Evolutionary conservation across 169 alveolate species (phyloP).

Genomic region (Plasmodium inui): DNA sequence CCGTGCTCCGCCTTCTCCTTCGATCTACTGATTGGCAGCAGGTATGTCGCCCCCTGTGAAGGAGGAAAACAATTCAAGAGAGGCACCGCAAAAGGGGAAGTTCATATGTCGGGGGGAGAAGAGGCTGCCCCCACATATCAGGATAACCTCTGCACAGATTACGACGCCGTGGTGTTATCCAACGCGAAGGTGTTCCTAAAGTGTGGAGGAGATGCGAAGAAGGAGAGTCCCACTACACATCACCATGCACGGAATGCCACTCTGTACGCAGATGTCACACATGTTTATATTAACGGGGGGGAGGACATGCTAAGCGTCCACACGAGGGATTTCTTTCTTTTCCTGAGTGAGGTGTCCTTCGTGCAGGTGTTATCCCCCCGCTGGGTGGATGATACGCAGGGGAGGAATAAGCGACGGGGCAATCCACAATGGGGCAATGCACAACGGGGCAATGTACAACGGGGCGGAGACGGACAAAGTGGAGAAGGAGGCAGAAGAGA

Average conservation of each 20-base stretch:
- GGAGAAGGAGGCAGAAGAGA: background rate
- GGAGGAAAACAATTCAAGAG: background rate
- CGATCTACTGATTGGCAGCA: background rate
- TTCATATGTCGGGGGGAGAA: background rate
- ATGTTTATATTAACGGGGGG: constrained; percentile 16
- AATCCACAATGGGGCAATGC: background rate
- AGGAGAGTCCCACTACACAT: background rate
- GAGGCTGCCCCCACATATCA: background rate
- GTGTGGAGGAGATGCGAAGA: background rate
- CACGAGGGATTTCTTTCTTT: constrained; percentile 34
- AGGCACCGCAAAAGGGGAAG: background rate
- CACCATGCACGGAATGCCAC: background rate
- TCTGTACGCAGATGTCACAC: constrained; percentile 30
- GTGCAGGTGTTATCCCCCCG: background rate
- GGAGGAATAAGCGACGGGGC: background rate
- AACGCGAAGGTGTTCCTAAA: constrained; percentile 24
- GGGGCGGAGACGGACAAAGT: background rate
- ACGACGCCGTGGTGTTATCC: constrained; percentile 12
- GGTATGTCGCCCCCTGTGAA: constrained; percentile 32
- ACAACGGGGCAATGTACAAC: background rate
- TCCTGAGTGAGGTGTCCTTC: constrained; percentile 31
- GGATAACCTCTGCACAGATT: background rate
- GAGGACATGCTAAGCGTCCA: background rate
- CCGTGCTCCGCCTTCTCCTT: background rate
- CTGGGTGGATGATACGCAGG: background rate